Evolutionary conservation across 148 eudicot genomes (phyloP).

Genomic region (Fagopyrum esculentum): DNA sequence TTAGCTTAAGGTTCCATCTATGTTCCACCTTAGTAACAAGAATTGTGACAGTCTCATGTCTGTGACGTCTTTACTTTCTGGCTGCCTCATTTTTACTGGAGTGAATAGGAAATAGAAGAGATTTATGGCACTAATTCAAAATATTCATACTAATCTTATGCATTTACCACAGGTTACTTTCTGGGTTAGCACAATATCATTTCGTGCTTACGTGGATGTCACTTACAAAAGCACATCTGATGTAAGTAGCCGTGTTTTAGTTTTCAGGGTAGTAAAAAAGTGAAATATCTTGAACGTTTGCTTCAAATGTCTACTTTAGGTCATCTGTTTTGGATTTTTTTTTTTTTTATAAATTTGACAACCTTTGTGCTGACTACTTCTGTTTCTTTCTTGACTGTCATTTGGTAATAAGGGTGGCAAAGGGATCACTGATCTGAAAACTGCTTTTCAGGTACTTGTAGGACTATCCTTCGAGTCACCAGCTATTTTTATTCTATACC

Average conservation of each 20-base stretch:
- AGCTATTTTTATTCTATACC: background rate
- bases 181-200: constrained; percentile 74
- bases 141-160: background rate
- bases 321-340: background rate
- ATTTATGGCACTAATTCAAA: background rate
- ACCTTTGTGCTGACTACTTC: background rate
- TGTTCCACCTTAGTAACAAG: background rate
- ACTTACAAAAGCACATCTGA: constrained; percentile 67
- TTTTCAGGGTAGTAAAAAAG: background rate
- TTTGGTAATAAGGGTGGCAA: constrained; percentile 58
- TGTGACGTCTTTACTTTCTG: background rate
- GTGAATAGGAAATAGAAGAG: background rate
- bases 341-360: background rate
- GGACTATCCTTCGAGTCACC: constrained; percentile 7
- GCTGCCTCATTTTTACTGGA: background rate
- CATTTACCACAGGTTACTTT: constrained; percentile 50
- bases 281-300: background rate
- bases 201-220: constrained; percentile 75
- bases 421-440: constrained; percentile 82
- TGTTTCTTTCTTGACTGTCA: background rate
- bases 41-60: background rate
- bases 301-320: background rate
- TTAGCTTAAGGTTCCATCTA: background rate
- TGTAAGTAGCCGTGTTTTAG: constrained; percentile 41
- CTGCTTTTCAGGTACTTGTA: constrained; percentile 66